Evolutionary conservation across 2,329 filamentous ascomycete species (phyloP), one percentile per base, ranked within the genome.

Genomic region (Blastomyces percursus): DNA sequence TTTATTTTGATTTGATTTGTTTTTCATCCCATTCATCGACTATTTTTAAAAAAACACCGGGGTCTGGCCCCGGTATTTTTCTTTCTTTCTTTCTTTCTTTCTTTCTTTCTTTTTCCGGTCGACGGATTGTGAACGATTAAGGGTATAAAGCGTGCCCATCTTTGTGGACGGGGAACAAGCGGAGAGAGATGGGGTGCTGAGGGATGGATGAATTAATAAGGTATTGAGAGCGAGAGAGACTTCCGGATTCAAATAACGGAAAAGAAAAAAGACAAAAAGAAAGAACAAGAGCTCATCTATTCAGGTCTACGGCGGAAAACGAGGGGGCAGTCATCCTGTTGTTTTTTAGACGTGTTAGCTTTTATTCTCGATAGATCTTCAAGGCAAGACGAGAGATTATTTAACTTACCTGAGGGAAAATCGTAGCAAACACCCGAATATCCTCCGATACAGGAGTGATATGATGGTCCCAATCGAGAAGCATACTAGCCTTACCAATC

Each of bases 371-470:
- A 27, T 27, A 6, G 14, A 27, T 12, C n/a, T 51, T 9, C 27
- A 24, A 50, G 9, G 3, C 4, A 51, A 27, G 3, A 30, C 16
- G n/a, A 38, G 12, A 58, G 24, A 42, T 24, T 27, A 32, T 1
- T 4, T 44, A 60, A 79, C 86, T 76, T 78, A 95, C 92, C 88
- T 89, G 88, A 62, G 94, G 94, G 83, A 99, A 99, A 69, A 99
- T 96, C 35, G 91, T 96, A 50, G 94, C 94, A 78, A 97, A 99
- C 68, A 97, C 93, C 80, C 96, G 93, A 77, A 99, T 97, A 76
- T 96, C 87, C 79, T 99, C 94, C 0, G 90, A 96, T 64, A 81
- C 72, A 0, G 89, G 85, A 12, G 94, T 97, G 21, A 91, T 78
- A 73, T 91, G 86, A 76, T 99, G 94, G 74, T 86, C 84, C 93